phyloP scores from a whole-genome alignment of 2,329 filamentous ascomycete genomes.

The Fusarium nodosum region DNA sequence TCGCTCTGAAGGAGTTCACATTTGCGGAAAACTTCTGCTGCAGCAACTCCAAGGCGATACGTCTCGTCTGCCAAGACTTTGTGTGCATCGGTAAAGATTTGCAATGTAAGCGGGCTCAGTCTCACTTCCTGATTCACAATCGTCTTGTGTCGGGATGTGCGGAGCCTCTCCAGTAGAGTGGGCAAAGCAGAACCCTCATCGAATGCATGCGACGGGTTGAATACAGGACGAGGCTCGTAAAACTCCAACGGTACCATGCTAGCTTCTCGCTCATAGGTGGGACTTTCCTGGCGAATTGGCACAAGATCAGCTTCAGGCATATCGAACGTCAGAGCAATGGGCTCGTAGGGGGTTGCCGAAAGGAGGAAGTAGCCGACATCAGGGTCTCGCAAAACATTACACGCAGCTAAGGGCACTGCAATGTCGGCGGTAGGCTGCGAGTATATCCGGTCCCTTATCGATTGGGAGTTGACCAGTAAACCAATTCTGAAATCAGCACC shows the following conservation, averaged over 20 bases:
- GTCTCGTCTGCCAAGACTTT: conserved; percentile 79
- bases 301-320: conserved; percentile 66
- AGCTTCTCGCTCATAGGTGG: conserved; percentile 58
- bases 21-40: conserved; percentile 78
- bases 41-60: conserved; percentile 75
- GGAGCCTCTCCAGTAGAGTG: conserved; percentile 66
- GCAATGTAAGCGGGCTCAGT: conserved; percentile 77
- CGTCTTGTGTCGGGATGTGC: conserved; percentile 71
- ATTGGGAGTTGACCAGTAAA: conserved; percentile 70
- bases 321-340: conserved; percentile 72
- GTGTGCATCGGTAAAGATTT: conserved; percentile 79
- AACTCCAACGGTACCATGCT: conserved; percentile 64
- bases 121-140: conserved; percentile 76
- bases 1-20: conserved; percentile 78
- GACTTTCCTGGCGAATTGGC: conserved; percentile 60
- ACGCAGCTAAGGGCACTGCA: conserved; percentile 65
- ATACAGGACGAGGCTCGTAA: conserved; percentile 75
- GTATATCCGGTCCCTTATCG: conserved; percentile 70
- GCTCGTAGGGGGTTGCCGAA: conserved; percentile 70
- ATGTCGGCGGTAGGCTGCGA: conserved; percentile 64
- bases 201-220: conserved; percentile 73
- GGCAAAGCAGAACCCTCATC: conserved; percentile 70
- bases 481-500: conserved; percentile 74
- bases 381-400: conserved; percentile 68
- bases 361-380: conserved; percentile 75